These are phyloP conservation scores for Tuber borchii DNA, from an alignment of 495 filamentous ascomycete species.

Conservation along the genomic window DNA sequence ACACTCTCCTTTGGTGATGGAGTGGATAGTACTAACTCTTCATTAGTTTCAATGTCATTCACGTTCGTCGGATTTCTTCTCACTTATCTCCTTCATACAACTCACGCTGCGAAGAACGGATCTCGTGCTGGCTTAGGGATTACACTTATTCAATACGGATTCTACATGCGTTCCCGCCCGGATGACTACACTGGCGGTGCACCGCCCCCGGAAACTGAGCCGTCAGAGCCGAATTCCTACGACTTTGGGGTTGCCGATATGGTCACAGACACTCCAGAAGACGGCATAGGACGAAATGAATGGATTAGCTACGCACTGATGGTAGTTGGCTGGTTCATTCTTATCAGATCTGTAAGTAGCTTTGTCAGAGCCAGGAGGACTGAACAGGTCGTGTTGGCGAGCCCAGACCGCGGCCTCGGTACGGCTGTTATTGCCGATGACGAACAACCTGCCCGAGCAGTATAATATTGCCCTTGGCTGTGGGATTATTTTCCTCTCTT, in stretches of 20 bases:
- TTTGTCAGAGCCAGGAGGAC: slow-evolving; percentile 80
- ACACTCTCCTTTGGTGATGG: slow-evolving; percentile 75
- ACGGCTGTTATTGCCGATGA: slow-evolving; percentile 84
- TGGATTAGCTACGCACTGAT: slow-evolving; percentile 91
- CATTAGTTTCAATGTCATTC: slow-evolving; percentile 97
- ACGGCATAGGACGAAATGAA: slow-evolving; percentile 54
- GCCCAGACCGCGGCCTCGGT: slow-evolving; percentile 80
- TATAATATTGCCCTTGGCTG: slow-evolving; percentile 47
- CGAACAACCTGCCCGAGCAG: slow-evolving; percentile 74
- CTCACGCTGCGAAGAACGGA: slow-evolving; percentile 95
- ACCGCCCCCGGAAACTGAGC: slow-evolving; percentile 52
- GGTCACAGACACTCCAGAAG: slow-evolving; percentile 31
- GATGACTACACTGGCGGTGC: slow-evolving; percentile 46
- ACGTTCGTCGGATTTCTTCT: slow-evolving; percentile 93
- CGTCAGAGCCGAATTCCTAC: slow-evolving; percentile 82
- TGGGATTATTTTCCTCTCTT: background rate
- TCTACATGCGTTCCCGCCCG: slow-evolving; percentile 61
- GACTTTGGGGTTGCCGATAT: slow-evolving; percentile 73
- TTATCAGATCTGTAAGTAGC: slow-evolving; percentile 83
- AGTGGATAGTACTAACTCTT: slow-evolving; percentile 81
- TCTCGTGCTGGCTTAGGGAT: slow-evolving; percentile 90
- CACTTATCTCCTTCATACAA: slow-evolving; percentile 95
- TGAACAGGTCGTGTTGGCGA: slow-evolving; percentile 87
- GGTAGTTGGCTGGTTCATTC: slow-evolving; percentile 96
- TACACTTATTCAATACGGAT: slow-evolving; percentile 92